phyloP scores from a whole-genome alignment of 2,329 filamentous ascomycete genomes.

The Arthrinium phaeospermum region DNA sequence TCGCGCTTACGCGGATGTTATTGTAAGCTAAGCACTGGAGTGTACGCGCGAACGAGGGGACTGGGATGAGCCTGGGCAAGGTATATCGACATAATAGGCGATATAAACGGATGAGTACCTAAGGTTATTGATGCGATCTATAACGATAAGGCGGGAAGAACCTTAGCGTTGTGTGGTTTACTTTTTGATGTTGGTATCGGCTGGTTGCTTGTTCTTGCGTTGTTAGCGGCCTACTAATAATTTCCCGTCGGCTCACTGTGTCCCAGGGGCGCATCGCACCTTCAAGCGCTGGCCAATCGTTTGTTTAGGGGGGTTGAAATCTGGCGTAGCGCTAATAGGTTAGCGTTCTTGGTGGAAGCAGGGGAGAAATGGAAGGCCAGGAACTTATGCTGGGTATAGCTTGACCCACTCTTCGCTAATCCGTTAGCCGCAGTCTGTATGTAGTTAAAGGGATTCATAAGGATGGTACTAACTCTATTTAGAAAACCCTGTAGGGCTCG shows the following conservation, averaged over 20 bases:
- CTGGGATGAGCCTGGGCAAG: neutral
- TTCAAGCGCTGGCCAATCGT: neutral
- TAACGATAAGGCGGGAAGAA: neutral
- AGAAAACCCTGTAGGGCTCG: too few species aligned
- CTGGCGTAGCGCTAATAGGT: conserved; percentile 1
- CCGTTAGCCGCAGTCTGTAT: neutral
- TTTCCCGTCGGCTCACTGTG: neutral
- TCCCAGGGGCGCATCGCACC: neutral
- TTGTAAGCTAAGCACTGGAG: neutral
- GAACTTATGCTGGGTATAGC: neutral
- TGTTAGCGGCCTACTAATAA: too few species aligned
- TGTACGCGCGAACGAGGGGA: neutral
- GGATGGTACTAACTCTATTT: too few species aligned
- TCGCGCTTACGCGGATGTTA: neutral
- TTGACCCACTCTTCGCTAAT: neutral
- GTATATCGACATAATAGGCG: neutral
- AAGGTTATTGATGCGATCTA: neutral
- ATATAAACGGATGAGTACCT: neutral
- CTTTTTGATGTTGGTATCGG: neutral
- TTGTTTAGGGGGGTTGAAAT: neutral
- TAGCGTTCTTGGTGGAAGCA: neutral
- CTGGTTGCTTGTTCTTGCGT: neutral
- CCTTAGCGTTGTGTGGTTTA: neutral
- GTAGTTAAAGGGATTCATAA: too few species aligned
- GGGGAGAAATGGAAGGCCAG: neutral